Evolutionary conservation across 345 rosid species (phyloP).

Genomic region (Erodium maritimum): DNA sequence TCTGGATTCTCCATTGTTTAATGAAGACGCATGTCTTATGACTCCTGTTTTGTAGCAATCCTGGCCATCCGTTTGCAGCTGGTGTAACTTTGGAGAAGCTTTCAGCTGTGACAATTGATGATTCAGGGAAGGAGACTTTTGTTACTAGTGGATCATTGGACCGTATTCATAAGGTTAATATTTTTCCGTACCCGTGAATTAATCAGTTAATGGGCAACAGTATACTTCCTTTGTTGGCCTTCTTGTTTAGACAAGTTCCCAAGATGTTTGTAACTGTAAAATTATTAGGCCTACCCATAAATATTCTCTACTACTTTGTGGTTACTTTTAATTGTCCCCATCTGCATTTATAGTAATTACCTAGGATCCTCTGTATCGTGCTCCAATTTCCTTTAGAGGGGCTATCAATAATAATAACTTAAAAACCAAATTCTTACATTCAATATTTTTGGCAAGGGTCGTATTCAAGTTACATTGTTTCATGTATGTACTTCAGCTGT

Average conservation of each 20-base stretch:
- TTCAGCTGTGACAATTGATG: slow-evolving; percentile 86
- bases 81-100: slow-evolving; percentile 88
- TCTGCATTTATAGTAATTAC: no score
- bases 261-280: background rate
- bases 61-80: slow-evolving; percentile 80
- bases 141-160: slow-evolving; percentile 70
- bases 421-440: no score
- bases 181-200: background rate
- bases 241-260: background rate
- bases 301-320: no score
- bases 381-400: no score
- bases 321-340: no score
- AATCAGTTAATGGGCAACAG: background rate
- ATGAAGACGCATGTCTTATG: slow-evolving; percentile 4
- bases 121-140: slow-evolving; percentile 82
- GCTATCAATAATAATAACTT: no score
- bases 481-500: no score
- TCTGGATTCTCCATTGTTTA: slow-evolving; percentile 2
- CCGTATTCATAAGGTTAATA: slow-evolving; percentile 63
- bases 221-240: background rate
- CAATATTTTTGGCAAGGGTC: no score
- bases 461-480: no score
- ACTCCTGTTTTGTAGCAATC: slow-evolving; percentile 46
- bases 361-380: no score
- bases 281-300: no score